These are phyloP conservation scores for Penicillium sp. DNA, from an alignment of 2,329 filamentous ascomycete species.

Conservation along the genomic window DNA sequence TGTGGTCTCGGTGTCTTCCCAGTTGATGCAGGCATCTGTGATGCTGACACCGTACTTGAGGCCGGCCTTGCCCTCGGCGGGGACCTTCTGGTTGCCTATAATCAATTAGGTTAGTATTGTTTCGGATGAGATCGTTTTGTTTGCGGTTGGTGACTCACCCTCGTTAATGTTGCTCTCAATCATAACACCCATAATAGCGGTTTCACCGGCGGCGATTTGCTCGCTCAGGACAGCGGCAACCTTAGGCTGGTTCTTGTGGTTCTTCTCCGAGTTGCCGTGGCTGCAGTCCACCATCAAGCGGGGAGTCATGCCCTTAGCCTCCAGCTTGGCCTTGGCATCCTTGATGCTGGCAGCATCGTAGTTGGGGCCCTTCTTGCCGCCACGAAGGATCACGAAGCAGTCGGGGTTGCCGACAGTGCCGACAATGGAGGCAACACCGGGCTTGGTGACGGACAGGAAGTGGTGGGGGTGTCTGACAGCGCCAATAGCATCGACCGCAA, in stretches of 20 bases:
- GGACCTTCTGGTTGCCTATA: conserved; percentile 82
- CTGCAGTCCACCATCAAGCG: conserved; percentile 98
- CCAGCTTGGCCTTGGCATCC: conserved; percentile 79
- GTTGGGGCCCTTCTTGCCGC: conserved; percentile 92
- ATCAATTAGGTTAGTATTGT: background rate
- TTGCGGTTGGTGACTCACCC: conserved; percentile 60
- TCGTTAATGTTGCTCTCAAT: conserved; percentile 98
- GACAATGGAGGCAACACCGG: conserved; percentile 91
- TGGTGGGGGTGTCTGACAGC: conserved; percentile 91
- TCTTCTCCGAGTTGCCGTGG: conserved; percentile 93
- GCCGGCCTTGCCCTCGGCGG: conserved; percentile 79
- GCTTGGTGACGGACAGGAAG: conserved; percentile 97
- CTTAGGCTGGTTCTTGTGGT: conserved; percentile 97
- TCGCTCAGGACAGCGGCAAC: conserved; percentile 81
- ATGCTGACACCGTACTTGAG: conserved; percentile 95
- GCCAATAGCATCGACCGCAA: conserved; percentile 94
- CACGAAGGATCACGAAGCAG: conserved; percentile 94
- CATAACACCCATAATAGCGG: conserved; percentile 95
- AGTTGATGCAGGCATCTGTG: conserved; percentile 95
- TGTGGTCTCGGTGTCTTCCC: conserved; percentile 84
- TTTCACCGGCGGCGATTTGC: conserved; percentile 85
- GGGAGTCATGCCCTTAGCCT: conserved; percentile 73
- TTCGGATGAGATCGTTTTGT: too few species aligned
- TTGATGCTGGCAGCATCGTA: conserved; percentile 85
- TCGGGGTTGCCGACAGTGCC: conserved; percentile 94